Percentiles rank a stretch among this genome's conserved stretches.
These are phyloP conservation scores for Apiotrichum gracile DNA, from an alignment of 1,284 basidiomycete genomes.

Conservation along the genomic window DNA sequence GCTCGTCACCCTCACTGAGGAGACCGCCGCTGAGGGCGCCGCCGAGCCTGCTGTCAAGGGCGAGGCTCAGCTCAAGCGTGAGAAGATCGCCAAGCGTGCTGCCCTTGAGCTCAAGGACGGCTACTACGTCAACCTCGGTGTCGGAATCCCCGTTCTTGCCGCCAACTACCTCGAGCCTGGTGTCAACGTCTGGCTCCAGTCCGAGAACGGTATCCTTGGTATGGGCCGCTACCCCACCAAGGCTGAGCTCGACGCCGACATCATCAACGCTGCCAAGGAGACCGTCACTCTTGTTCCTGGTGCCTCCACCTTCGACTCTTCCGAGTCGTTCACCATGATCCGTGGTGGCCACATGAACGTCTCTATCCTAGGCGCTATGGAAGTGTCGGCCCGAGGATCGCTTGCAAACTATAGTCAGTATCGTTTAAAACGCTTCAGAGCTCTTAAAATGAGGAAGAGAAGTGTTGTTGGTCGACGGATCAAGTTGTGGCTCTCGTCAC, in stretches of 20 bases:
- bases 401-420: conserved; percentile 85
- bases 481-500: too few relatives aligned
- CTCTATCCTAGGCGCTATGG: conserved; percentile 83
- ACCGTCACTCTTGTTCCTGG: conserved; percentile 88
- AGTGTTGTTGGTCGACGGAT: too few relatives aligned
- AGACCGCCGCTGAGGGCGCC: conserved; percentile 20
- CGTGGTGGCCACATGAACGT: conserved; percentile 93
- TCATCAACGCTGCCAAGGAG: conserved; percentile 95
- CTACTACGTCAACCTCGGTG: conserved; percentile 67
- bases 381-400: conserved; percentile 87
- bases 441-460: too few relatives aligned
- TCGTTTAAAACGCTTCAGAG: too few relatives aligned
- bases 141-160: conserved; percentile 89
- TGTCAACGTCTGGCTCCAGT: conserved; percentile 85
- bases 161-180: conserved; percentile 72
- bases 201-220: conserved; percentile 89
- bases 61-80: conserved; percentile 48
- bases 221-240: conserved; percentile 91
- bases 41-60: conserved; percentile 7
- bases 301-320: conserved; percentile 71
- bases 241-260: conserved; percentile 84
- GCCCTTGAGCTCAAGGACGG: conserved; percentile 88
- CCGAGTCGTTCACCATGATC: conserved; percentile 77
- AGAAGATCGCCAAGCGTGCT: conserved; percentile 70
- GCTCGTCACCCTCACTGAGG: conserved; percentile 54